Percentiles rank a stretch among this genome's conserved stretches.
Evolutionary conservation across 208 protist species (phyloP).

Genomic region (Histomonas meleagridis): DNA sequence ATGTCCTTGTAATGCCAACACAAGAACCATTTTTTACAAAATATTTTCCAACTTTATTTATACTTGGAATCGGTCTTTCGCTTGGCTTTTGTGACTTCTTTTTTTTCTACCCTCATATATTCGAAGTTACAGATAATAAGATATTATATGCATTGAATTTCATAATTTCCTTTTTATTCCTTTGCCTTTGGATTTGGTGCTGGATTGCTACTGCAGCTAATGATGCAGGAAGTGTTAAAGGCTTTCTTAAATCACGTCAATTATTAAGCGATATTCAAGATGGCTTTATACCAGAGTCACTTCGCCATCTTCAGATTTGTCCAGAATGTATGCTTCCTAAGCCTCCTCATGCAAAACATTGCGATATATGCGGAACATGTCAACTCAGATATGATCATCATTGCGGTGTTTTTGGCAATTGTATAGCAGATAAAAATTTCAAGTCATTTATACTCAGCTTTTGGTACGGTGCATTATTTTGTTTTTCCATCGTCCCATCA

Average conservation of each 20-base stretch:
- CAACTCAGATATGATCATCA: constrained; percentile 13
- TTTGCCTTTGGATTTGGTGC: constrained; percentile 25
- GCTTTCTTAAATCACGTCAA: background rate
- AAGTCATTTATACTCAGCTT: background rate
- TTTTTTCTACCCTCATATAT: no score
- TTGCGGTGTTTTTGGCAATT: background rate
- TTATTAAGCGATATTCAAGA: background rate
- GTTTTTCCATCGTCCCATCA: no score
- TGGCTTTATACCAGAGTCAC: background rate
- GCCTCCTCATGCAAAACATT: background rate
- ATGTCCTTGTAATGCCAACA: no score
- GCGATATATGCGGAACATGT: background rate
- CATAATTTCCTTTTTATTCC: no score
- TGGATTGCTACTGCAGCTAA: background rate
- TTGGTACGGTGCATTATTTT: background rate
- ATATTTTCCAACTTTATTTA: no score
- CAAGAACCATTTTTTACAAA: no score
- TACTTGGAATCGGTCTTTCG: no score
- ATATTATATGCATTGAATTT: no score
- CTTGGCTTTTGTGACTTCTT: no score
- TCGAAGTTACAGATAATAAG: no score
- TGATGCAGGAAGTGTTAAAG: background rate
- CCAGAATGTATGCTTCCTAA: background rate
- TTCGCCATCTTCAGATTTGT: background rate
- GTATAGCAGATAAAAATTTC: constrained; percentile 26